Evolutionary conservation across 2,329 filamentous ascomycete genomes (phyloP).

Genomic region (Trichoderma koningiopsis): DNA sequence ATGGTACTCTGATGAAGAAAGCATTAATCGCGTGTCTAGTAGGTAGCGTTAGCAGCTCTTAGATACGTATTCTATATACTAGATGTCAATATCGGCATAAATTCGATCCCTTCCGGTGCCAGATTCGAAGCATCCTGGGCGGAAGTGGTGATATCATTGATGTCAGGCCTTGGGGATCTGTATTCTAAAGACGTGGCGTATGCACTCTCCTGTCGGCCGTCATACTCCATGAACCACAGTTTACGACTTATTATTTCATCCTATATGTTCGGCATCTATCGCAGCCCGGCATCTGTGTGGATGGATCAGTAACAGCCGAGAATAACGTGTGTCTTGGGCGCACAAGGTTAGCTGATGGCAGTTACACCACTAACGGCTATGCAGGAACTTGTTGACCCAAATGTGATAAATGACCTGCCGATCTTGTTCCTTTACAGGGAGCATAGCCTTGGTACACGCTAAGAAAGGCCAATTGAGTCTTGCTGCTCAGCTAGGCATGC

Average conservation of each 20-base stretch:
- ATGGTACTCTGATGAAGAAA: neutral
- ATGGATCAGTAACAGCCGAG: neutral
- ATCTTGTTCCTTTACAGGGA: neutral
- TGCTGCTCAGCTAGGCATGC: neutral
- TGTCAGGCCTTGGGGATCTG: neutral
- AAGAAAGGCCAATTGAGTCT: neutral
- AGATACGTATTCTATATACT: too few species aligned
- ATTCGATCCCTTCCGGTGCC: neutral
- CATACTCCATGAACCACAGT: neutral
- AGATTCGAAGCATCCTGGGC: neutral
- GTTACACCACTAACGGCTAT: neutral
- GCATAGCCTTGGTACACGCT: neutral
- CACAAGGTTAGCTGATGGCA: neutral
- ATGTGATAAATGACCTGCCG: neutral
- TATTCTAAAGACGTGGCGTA: neutral
- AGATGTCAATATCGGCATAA: neutral
- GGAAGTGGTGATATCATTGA: neutral
- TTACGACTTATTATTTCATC: neutral
- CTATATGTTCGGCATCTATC: neutral
- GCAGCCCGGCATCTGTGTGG: neutral
- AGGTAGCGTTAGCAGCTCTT: neutral
- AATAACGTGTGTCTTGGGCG: neutral
- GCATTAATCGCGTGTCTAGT: neutral
- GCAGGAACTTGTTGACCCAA: neutral
- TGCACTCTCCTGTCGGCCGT: neutral